Conservation (phyloP, 116 monocot species). For the Phalaenopsis hybrid region DNA sequence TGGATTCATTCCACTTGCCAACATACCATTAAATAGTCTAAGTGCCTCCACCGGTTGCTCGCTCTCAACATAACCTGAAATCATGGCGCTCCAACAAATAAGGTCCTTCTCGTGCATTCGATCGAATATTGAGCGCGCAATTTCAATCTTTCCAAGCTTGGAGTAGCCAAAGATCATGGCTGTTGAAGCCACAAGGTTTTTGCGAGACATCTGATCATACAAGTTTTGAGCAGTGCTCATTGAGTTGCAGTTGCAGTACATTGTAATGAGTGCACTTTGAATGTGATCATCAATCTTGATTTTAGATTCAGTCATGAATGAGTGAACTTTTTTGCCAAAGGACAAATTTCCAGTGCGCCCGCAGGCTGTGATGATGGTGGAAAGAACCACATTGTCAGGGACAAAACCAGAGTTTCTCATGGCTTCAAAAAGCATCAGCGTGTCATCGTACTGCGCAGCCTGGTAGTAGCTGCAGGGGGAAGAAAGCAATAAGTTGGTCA, state of each 20-base stretch:
- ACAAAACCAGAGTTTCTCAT: constrained; percentile 34
- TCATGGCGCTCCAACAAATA: constrained; percentile 60
- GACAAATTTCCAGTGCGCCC: constrained; percentile 33
- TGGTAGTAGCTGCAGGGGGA: constrained; percentile 50
- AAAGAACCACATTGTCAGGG: constrained; percentile 40
- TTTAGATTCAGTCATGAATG: constrained; percentile 28
- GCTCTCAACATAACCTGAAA: constrained; percentile 49
- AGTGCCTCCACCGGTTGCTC: constrained; percentile 46
- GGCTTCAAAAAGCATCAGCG: constrained; percentile 49
- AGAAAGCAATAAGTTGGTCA: background rate
- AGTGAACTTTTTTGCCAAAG: constrained; percentile 38
- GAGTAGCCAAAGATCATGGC: constrained; percentile 51
- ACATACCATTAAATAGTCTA: constrained; percentile 48
- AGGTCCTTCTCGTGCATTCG: constrained; percentile 37
- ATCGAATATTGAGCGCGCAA: constrained; percentile 43
- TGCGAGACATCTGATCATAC: constrained; percentile 24
- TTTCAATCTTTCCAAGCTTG: constrained; percentile 31
- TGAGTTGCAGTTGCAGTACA: constrained; percentile 44
- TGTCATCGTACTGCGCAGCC: constrained; percentile 40
- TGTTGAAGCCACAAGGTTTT: constrained; percentile 43
- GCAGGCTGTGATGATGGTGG: constrained; percentile 56
- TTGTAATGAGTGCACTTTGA: constrained; percentile 32
- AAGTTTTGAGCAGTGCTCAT: constrained; percentile 33
- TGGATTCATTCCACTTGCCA: constrained; percentile 25
- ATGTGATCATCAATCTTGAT: constrained; percentile 33